phyloP scores from a whole-genome alignment of 805 yeast species.

The Aciculoconidium aculeatum region DNA sequence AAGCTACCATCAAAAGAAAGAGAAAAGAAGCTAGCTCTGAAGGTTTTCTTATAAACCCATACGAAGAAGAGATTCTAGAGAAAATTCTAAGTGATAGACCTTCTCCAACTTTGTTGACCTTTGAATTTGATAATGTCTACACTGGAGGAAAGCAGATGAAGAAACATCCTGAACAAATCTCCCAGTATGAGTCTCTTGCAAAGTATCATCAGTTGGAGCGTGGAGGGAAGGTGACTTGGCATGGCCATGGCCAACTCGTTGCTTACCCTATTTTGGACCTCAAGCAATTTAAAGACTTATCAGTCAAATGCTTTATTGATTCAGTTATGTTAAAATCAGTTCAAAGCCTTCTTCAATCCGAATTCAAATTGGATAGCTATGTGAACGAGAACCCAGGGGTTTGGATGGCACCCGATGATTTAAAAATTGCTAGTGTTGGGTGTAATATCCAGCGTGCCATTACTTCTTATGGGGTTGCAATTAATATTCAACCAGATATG shows the following conservation, averaged over 20 bases:
- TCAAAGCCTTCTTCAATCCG: slow-evolving; percentile 38
- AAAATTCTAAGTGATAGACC: slow-evolving; percentile 46
- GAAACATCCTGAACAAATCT: slow-evolving; percentile 31
- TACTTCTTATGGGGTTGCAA: slow-evolving; percentile 85
- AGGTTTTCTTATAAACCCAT: slow-evolving; percentile 38
- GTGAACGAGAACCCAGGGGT: slow-evolving; percentile 80
- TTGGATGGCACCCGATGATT: slow-evolving; percentile 51
- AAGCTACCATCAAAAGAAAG: slow-evolving; percentile 41
- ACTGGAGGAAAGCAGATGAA: slow-evolving; percentile 85
- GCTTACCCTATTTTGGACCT: slow-evolving; percentile 71
- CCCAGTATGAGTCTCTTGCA: slow-evolving; percentile 26
- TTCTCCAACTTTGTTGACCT: slow-evolving; percentile 66
- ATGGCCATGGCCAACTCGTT: slow-evolving; percentile 93
- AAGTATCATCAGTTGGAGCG: slow-evolving; percentile 71
- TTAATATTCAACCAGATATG: slow-evolving; percentile 73
- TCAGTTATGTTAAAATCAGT: slow-evolving; percentile 55
- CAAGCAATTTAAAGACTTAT: slow-evolving; percentile 47
- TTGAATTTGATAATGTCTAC: slow-evolving; percentile 80
- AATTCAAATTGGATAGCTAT: slow-evolving; percentile 38
- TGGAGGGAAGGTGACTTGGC: slow-evolving; percentile 96
- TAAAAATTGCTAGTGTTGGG: slow-evolving; percentile 85
- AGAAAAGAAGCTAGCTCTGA: slow-evolving; percentile 32
- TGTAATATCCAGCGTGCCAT: slow-evolving; percentile 78
- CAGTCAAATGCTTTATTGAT: slow-evolving; percentile 60
- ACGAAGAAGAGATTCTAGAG: slow-evolving; percentile 41